Evolutionary conservation across 2,329 filamentous ascomycete species (phyloP).

Genomic region (Xylaria arbuscula): DNA sequence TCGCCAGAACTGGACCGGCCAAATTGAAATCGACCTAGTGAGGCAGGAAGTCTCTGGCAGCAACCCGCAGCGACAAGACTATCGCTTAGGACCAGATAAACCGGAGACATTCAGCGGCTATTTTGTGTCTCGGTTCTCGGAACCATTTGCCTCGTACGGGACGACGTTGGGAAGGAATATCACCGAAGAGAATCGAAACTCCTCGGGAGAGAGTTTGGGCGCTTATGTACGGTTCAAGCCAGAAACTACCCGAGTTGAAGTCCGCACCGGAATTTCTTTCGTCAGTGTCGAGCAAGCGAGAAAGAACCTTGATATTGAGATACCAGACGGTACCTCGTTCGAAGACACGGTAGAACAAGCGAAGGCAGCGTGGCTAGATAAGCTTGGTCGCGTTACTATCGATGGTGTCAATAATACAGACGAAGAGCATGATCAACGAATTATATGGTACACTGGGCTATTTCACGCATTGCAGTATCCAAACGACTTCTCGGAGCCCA

Average conservation of each 20-base stretch:
- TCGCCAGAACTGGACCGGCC: conserved; percentile 59
- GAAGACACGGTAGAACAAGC: conserved; percentile 54
- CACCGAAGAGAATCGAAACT: conserved; percentile 37
- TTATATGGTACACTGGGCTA: conserved; percentile 59
- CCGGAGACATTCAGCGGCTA: conserved; percentile 57
- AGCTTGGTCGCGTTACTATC: conserved; percentile 56
- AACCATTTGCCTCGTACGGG: conserved; percentile 54
- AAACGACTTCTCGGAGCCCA: conserved; percentile 59
- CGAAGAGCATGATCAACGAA: conserved; percentile 55
- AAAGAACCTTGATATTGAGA: conserved; percentile 58
- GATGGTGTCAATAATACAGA: conserved; percentile 57
- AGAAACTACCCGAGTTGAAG: conserved; percentile 51
- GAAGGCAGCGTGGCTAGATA: conserved; percentile 59
- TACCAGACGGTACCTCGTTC: conserved; percentile 52
- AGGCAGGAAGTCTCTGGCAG: conserved; percentile 55
- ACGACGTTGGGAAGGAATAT: conserved; percentile 49
- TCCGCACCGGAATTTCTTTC: conserved; percentile 60
- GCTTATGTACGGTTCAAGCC: conserved; percentile 56
- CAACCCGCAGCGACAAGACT: conserved; percentile 60
- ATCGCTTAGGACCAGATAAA: conserved; percentile 56
- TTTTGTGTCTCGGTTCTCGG: conserved; percentile 60
- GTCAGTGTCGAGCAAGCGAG: conserved; percentile 60
- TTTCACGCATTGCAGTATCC: conserved; percentile 62
- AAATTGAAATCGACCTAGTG: conserved; percentile 53
- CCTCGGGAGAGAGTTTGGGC: conserved; percentile 50